Base-by-base conservation (phyloP, 1,284 basidiomycete genomes). In the Mycena citricolor region DNA sequence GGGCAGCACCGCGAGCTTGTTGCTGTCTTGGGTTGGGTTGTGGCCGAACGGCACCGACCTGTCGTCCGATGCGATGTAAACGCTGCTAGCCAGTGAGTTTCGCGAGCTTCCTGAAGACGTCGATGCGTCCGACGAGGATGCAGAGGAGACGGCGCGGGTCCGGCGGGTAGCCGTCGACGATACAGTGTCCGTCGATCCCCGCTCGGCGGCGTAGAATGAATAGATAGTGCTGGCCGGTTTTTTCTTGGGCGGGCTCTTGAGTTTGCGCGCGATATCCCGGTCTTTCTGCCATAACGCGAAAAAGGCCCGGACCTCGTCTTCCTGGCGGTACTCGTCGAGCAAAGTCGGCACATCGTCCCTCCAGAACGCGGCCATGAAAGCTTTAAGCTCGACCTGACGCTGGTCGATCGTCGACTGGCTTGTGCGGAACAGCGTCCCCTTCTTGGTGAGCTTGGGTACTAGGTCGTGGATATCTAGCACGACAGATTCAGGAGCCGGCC, bases 221-320 rank as follows among this genome's bases (percentile, higher is more conserved):
- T 19, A 3, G 14, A 32, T 11, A 30, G 28, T 33, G 36, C 38
- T 46, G 5, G 36, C 13, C 2, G 39, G 28, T n/a, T n/a, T 20
- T 28, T 43, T 46, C 31, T 49, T 50, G 7, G 39, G 5, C 13
- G 34, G 23, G 23, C 39, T 52, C 31, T 52, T 29, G 7, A 37
- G 5, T 12, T 31, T 25, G 23, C 39, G 48, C 31, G 48, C 31
- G 35, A 77, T 63, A 40, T 88, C 85, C 41, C 77, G 63, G 59
- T 90, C 86, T 32, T 79, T 67, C 46, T 80, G 70, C 87, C 86
- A 90, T 52, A 77, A 75, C 2, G 77, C 82, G 58, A 90, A 90
- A 63, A 90, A 90, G 59, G 89, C 82, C 5, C 77, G 77, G 38
- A 86, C 73, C 16, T 72, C 59, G 25, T 69, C 69, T 23, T 74